phyloP scores from a whole-genome alignment of 106 monocot species.

The Apostasia shenzhenica region DNA sequence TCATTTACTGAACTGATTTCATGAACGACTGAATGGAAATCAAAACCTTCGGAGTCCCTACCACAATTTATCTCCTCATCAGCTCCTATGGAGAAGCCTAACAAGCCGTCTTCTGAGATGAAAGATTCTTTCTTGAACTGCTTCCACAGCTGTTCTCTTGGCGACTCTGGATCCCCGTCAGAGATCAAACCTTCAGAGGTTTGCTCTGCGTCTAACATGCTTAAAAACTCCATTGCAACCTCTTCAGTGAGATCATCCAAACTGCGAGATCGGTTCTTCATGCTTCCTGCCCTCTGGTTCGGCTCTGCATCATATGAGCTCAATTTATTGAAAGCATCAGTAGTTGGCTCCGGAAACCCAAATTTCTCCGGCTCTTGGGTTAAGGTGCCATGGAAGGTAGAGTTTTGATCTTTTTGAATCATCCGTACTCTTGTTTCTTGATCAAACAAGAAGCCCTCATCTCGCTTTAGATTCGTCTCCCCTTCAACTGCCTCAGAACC shows the following conservation, averaged over 20 bases:
- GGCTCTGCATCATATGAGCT: constrained; percentile 18
- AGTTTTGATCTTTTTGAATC: constrained; percentile 26
- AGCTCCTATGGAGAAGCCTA: constrained; percentile 29
- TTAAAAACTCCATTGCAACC: constrained; percentile 84
- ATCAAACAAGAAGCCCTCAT: not conserved
- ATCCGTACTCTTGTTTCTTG: not conserved
- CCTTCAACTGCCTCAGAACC: constrained; percentile 6
- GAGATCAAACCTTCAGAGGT: constrained; percentile 52
- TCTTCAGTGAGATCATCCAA: constrained; percentile 63
- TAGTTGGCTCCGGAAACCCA: constrained; percentile 12
- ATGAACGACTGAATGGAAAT: constrained; percentile 42
- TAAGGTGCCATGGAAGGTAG: constrained; percentile 23
- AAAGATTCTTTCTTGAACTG: constrained; percentile 64
- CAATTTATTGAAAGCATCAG: constrained; percentile 8
- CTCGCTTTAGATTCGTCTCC: not conserved
- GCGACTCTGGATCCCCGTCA: constrained; percentile 77
- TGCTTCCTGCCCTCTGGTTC: constrained; percentile 14
- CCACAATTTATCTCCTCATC: constrained; percentile 26
- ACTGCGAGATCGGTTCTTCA: constrained; percentile 41
- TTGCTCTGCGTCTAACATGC: constrained; percentile 77
- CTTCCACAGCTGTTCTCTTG: constrained; percentile 61
- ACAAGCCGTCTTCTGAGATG: constrained; percentile 13
- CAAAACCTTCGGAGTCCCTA: constrained; percentile 39
- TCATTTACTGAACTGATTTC: constrained; percentile 62
- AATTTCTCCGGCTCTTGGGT: constrained; percentile 24